These are phyloP conservation scores for Dipsacomyces acuminosporus DNA, from an alignment of 371 early-diverging fungal species.

Conservation along the genomic window DNA sequence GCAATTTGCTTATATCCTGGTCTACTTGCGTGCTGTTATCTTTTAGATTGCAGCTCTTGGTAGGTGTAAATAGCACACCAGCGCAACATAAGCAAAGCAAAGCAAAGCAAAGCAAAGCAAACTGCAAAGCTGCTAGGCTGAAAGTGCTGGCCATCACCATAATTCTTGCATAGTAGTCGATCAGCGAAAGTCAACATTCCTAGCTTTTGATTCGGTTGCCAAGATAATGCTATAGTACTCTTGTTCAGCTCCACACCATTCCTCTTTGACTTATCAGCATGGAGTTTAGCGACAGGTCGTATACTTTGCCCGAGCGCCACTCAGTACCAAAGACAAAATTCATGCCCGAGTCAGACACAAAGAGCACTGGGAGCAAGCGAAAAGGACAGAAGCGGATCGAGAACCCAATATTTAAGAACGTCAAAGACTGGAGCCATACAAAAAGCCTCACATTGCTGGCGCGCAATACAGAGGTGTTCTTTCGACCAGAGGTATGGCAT, in stretches of 20 bases:
- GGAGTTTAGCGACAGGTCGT: slow-evolving; percentile 1
- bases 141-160: too few relatives aligned
- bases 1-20: too few relatives aligned
- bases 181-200: too few relatives aligned
- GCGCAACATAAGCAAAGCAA: too few relatives aligned
- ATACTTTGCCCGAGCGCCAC: slow-evolving; percentile 26
- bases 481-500: slow-evolving; percentile 14
- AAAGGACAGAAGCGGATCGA: not conserved
- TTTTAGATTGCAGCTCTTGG: too few relatives aligned
- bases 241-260: not conserved
- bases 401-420: slow-evolving; percentile 34
- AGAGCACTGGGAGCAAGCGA: not conserved
- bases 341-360: not conserved
- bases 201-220: too few relatives aligned
- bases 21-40: too few relatives aligned
- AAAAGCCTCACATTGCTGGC: slow-evolving; percentile 3
- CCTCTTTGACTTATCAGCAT: not conserved
- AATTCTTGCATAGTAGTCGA: too few relatives aligned
- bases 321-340: slow-evolving; percentile 25
- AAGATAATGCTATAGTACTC: not conserved
- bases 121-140: too few relatives aligned
- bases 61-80: too few relatives aligned
- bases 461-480: not conserved
- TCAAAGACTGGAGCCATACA: slow-evolving; percentile 12
- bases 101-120: too few relatives aligned